Base-by-base conservation (phyloP, 2,329 filamentous ascomycete species). In the Metarhizium humberi region DNA sequence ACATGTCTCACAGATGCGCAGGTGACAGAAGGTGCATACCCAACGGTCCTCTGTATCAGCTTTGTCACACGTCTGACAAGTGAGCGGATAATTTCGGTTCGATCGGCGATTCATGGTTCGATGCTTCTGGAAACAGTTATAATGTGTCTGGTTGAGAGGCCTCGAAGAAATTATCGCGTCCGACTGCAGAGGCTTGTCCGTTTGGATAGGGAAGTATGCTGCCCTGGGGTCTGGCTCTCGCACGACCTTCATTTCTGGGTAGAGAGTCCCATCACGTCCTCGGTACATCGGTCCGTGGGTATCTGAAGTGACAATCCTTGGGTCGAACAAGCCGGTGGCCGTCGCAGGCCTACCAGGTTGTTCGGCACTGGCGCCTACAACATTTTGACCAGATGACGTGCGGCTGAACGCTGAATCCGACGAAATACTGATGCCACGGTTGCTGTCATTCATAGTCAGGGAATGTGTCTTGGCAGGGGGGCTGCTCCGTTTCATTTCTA, bases 1-100 rank as follows among this genome's bases (percentile, higher is more conserved):
- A 60, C 80, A 84, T 2, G 67, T 59, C 36, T 71, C 69, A 65
- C 80, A 84, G 56, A 82, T 73, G 52, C 78, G 74, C 50, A 82
- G 61, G 56, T 73, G 70, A 66, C 79, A 82, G 64, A 75, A 78
- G 14, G 67, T 66, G 63, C 79, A 82, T 20, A 69, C 70, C 66
- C 69, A 76, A 40, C 79, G 74, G 58, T 73, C 67, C 48, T 73
- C 71, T 6, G 64, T 61, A 56, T 81, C 77, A 51, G 70, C 68
- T 55, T 69, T 70, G 53, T 72, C 71, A 65, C 80, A 84, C 3
- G 75, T 72, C 65, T 80, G 77, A 64, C 80, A 84, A 11, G 76
- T 71, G 20, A 82, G 69, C 2, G 79, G 72, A 62, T 81, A 78
- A 61, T 73, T 64, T 50, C 63, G 66, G 64, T 83, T 82, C 57